These are phyloP conservation scores for Chaetoceros tenuissimus DNA, from an alignment of 108 stramenopile species.

Conservation along the genomic window DNA sequence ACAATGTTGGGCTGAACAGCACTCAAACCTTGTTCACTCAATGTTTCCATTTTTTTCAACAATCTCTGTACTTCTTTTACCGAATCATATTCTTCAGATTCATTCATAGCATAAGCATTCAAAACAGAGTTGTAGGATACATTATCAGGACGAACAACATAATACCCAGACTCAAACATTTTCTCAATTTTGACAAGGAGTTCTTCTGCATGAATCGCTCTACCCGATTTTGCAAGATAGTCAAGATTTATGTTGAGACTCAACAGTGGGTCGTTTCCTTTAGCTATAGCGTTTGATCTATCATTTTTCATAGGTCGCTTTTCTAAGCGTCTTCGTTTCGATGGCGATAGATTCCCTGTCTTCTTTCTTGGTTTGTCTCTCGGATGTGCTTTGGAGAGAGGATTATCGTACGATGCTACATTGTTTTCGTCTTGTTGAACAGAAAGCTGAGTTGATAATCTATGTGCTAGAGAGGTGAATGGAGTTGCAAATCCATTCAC, in stretches of 20 bases:
- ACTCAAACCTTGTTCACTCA: neutral
- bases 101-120: constrained; percentile 8
- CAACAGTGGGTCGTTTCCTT: constrained; percentile 37
- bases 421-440: constrained; percentile 7
- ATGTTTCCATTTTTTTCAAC: neutral
- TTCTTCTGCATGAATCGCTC: constrained; percentile 51
- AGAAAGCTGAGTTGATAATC: too few species aligned
- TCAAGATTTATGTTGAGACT: constrained; percentile 70
- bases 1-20: neutral
- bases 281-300: neutral
- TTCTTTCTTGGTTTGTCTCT: constrained; percentile 1
- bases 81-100: neutral
- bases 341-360: neutral
- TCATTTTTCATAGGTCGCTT: neutral
- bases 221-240: constrained; percentile 44
- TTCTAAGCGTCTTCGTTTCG: neutral
- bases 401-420: neutral
- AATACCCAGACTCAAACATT: constrained; percentile 61
- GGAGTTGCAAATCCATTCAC: too few species aligned
- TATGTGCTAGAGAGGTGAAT: too few species aligned
- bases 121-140: constrained; percentile 10
- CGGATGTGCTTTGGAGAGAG: neutral
- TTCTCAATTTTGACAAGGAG: constrained; percentile 53
- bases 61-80: neutral
- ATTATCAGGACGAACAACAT: constrained; percentile 24